Percentiles rank a stretch among this genome's conserved stretches.
Evolutionary conservation across 495 filamentous ascomycete genomes (phyloP).

Genomic region (Tuber umbilicatum): DNA sequence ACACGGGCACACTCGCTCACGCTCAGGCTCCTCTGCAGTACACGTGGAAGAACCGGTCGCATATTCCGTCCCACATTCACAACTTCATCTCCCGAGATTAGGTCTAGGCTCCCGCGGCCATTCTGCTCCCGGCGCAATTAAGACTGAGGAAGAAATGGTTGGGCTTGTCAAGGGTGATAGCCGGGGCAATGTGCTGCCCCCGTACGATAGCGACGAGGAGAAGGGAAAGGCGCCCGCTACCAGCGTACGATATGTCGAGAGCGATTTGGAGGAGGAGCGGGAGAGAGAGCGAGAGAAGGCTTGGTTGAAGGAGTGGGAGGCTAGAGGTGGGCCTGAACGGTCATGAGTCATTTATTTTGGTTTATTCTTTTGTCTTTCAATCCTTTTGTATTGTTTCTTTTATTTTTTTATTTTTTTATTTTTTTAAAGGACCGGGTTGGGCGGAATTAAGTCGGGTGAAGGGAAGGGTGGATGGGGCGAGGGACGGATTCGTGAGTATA

Average conservation of each 20-base stretch:
- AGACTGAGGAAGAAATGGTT: conserved; percentile 79
- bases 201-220: conserved; percentile 11
- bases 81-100: conserved; percentile 20
- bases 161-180: conserved; percentile 69
- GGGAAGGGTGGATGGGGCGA: not conserved
- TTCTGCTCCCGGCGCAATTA: not conserved
- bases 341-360: conserved; percentile 10
- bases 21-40: conserved; percentile 6
- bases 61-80: conserved; percentile 8
- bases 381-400: conserved; percentile 10
- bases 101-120: conserved; percentile 18
- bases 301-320: conserved; percentile 24
- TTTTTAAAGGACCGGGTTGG: not conserved
- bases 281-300: conserved; percentile 17
- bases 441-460: not conserved
- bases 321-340: conserved; percentile 2
- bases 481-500: not conserved
- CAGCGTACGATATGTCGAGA: conserved; percentile 18
- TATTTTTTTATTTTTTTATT: not conserved
- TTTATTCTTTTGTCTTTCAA: conserved; percentile 11
- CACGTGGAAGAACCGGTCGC: conserved; percentile 17
- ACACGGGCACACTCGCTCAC: conserved; percentile 23
- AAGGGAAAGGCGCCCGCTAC: conserved; percentile 22
- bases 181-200: conserved; percentile 10
- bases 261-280: conserved; percentile 28